Evolutionary conservation across 1,284 basidiomycete species (phyloP), one percentile per base, ranked within the genome.

Genomic region (Hypsizygus ulmarius): DNA sequence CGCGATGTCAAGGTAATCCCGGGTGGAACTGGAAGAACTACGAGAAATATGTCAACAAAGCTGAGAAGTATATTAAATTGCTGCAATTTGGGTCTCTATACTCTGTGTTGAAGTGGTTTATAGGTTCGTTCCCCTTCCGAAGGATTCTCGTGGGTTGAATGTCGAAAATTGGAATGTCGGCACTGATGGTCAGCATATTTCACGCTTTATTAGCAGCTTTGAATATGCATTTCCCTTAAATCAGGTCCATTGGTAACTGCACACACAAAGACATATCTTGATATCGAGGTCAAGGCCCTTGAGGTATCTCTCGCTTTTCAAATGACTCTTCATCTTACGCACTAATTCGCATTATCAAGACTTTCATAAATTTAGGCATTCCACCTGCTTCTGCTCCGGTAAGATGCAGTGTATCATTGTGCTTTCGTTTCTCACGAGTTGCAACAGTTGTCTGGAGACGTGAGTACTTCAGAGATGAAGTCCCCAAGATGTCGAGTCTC

Each of bases 1-100:
- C 21, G 7, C 21, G 4, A 7, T 25, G 4, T 7, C 3, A 25
- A 25, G 21, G 21, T 6, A 62, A 61, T 32, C 54, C 55, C 10
- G 64, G 73, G 5, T 77, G 74, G 73, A 73, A 73, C 47, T 75
- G 72, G 72, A 55, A 64, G 10, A 66, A 59, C 27, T 65, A 65
- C 51, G 55, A 64, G 39, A 66, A 67, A 47, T 68, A 70, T 48
- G 47, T 64, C 57, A 43, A 54, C 56, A 18, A 66, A 66, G 48
- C 65, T 51, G 69, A 72, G 44, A 36, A 62, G 51, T 10, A n/a
- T n/a, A n/a, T n/a, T n/a, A n/a, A n/a, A n/a, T n/a, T n/a, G n/a
- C n/a, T n/a, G n/a, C n/a, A n/a, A n/a, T n/a, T n/a, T n/a, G n/a
- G n/a, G 12, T 46, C 15, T 42, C 39, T 25, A 28, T 8, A 28